phyloP scores from a whole-genome alignment of 2,329 filamentous ascomycete genomes.

The Macrophomina tecta region DNA sequence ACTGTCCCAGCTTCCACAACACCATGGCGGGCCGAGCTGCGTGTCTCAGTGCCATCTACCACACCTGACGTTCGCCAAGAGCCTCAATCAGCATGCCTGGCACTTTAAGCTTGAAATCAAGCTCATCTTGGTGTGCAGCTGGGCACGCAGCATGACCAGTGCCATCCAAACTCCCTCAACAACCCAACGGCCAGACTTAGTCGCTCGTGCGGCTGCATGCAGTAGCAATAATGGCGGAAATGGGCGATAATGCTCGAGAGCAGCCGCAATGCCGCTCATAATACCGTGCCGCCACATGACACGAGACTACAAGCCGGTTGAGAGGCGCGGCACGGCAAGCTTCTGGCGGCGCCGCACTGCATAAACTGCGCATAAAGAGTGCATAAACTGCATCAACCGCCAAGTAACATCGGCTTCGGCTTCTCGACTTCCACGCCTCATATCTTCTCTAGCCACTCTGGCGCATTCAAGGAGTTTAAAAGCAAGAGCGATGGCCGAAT shows the following conservation, averaged over 20 bases:
- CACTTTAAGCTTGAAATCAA: not conserved
- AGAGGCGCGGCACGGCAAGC: not conserved
- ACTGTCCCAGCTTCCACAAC: not conserved
- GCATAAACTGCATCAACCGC: conserved; percentile 3
- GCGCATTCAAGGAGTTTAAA: not conserved
- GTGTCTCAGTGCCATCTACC: not conserved
- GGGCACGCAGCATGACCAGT: not conserved
- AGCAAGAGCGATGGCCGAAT: not conserved
- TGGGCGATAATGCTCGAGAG: not conserved
- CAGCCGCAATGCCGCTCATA: not conserved
- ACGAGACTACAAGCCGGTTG: not conserved
- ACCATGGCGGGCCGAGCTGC: not conserved
- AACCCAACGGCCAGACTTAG: not conserved
- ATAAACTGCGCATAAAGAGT: not conserved
- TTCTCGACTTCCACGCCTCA: conserved; percentile 1
- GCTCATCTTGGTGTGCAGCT: not conserved
- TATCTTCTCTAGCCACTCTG: not conserved
- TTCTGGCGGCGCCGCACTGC: not conserved
- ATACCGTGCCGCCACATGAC: not conserved
- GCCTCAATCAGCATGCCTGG: not conserved
- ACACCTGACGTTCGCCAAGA: not conserved
- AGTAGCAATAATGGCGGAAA: not conserved
- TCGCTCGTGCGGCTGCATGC: not conserved
- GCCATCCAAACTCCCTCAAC: not conserved
- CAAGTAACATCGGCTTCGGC: not conserved